Evolutionary conservation across 306 rosid genomes (phyloP), one percentile per base, ranked within the genome.

Genomic region (Mimosa bimucronata): DNA sequence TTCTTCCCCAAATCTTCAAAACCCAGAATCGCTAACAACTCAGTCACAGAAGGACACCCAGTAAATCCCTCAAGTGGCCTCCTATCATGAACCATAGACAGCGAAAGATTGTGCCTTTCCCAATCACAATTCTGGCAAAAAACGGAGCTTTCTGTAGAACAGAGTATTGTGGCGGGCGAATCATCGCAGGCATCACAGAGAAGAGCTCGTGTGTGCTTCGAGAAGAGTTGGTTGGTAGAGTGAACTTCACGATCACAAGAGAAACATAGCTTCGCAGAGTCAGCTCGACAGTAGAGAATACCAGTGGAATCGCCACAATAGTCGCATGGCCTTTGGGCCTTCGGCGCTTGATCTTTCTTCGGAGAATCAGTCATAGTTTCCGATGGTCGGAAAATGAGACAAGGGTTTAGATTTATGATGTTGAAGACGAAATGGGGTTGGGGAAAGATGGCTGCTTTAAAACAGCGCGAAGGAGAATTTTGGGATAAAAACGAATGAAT

Each of bases 51-150:
- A 77, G 98, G 97, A 57, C 88, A 89, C 10, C 95, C 96, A 14
- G 76, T 84, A 44, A 94, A 94, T 1, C 92, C 94, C 52, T 94
- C 98, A 13, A 94, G 88, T 9, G 98, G 97, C 66, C 95, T 83
- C 42, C 98, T 58, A 4, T 89, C 85, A 29, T 94, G 98, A 3
- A 82, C 81, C n/a, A 66, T 13, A 28, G 90, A 83, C 3, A 82
- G 73, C 0, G 91, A 76, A 38, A 68, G 73, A n/a, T 42, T 69
- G 12, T 69, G 74, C 37, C 65, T 85, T 66, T 92, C 97, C 98
- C 98, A 94, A 82, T 94, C 98, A 73, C 98, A 94, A 57, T 90
- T 92, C 86, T 91, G 98, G 55, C 98, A 94, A 18, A 91, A 60
- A 82, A 91, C 94, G 79, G 90, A 86, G 83, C 82, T 50, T 23